phyloP scores from a whole-genome alignment of 2,329 filamentous ascomycete species.

The Apiospora aurea region DNA sequence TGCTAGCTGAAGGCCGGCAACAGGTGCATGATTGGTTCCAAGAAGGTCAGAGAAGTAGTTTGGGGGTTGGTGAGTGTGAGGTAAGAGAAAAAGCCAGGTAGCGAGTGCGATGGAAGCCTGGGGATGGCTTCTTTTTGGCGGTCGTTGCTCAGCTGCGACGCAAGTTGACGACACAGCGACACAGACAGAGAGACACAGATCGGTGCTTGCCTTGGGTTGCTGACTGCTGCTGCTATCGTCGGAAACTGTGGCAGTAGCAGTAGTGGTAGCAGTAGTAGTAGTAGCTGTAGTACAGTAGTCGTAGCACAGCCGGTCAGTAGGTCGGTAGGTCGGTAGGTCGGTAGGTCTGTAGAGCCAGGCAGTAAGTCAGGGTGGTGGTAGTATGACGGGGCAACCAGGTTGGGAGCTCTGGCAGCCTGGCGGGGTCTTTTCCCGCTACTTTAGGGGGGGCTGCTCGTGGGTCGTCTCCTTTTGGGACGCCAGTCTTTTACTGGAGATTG shows the following conservation, averaged over 20 bases:
- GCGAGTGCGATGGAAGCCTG: not conserved
- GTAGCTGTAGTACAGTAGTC: not conserved
- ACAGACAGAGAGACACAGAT: not conserved
- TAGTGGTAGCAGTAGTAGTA: not conserved
- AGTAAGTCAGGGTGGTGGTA: not conserved
- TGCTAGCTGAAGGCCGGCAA: constrained; percentile 26
- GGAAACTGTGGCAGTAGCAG: not conserved
- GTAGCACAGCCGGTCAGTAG: not conserved
- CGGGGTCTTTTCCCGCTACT: constrained; percentile 19
- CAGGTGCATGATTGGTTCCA: constrained; percentile 25
- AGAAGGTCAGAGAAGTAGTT: constrained; percentile 3
- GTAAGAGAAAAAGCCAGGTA: not conserved
- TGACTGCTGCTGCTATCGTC: not conserved
- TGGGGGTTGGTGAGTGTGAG: not conserved
- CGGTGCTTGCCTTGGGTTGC: not conserved
- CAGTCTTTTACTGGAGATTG: constrained; percentile 16
- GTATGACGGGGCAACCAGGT: constrained; percentile 19
- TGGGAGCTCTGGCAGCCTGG: constrained; percentile 21
- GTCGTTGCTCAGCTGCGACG: constrained; percentile 24
- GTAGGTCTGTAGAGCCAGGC: not conserved
- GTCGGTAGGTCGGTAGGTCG: not conserved
- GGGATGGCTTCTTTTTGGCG: constrained; percentile 18
- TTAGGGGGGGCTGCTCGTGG: constrained; percentile 16
- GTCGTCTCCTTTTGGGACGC: constrained; percentile 12
- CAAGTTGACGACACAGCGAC: constrained; percentile 1